A percentile compares a stretch with the other conserved stretches of the same genome.
Evolutionary conservation across 306 rosid species (phyloP).

Genomic region (Ormosia emarginata): DNA sequence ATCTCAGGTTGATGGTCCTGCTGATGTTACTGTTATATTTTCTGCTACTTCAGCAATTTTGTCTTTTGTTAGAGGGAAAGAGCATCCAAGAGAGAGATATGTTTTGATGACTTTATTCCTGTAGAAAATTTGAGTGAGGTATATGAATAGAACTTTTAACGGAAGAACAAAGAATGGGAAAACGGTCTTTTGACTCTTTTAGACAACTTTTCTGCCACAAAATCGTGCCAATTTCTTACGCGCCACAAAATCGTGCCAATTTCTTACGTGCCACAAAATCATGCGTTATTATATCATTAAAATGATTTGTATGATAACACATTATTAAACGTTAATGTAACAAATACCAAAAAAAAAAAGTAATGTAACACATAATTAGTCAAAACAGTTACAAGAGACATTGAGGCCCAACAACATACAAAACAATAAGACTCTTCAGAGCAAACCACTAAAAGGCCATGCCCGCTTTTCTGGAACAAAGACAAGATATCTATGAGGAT

Average conservation of each 20-base stretch:
- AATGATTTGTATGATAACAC: not conserved
- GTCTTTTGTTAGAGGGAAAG: conserved; percentile 16
- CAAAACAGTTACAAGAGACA: too few relatives aligned
- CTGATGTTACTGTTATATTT: not conserved
- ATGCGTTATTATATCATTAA: not conserved
- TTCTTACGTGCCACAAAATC: not conserved
- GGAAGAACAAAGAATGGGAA: not conserved
- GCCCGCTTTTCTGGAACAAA: too few relatives aligned
- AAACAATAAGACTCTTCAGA: too few relatives aligned
- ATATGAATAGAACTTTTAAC: not conserved
- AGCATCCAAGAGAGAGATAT: not conserved
- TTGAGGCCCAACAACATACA: too few relatives aligned
- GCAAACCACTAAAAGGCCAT: too few relatives aligned
- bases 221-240: not conserved
- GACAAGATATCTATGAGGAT: not conserved
- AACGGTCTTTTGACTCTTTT: not conserved
- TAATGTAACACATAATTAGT: too few relatives aligned
- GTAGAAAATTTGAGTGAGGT: not conserved
- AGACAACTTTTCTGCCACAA: not conserved
- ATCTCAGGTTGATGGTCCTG: conserved; percentile 11
- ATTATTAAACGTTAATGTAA: too few relatives aligned
- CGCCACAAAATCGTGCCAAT: not conserved
- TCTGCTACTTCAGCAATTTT: conserved; percentile 1
- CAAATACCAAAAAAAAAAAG: too few relatives aligned
- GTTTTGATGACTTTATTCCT: not conserved